Percentiles rank a stretch among this genome's conserved stretches.
Conservation (phyloP, 441 rosid genomes). For the Erysimum cheiri region DNA sequence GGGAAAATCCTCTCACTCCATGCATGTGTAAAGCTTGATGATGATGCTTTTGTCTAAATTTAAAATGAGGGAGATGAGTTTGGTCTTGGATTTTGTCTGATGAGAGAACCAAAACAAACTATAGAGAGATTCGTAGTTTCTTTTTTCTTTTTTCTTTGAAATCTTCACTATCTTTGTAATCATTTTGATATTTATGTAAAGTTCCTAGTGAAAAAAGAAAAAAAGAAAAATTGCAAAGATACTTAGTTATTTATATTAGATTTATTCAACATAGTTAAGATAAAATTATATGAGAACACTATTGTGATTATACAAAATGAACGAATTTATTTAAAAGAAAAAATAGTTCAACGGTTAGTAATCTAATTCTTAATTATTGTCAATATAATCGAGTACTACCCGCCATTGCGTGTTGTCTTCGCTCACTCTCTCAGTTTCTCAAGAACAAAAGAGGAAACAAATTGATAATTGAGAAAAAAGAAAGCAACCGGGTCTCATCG, state of each 20-base stretch:
- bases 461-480: not conserved
- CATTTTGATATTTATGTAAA: constrained; percentile 47
- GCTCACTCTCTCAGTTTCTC: constrained; percentile 8
- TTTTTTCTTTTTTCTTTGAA: not conserved
- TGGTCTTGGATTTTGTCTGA: constrained; percentile 39
- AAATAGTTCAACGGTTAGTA: constrained; percentile 15
- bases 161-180: constrained; percentile 35
- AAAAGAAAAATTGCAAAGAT: not conserved
- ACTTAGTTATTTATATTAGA: no score
- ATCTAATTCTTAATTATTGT: not conserved
- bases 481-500: not conserved
- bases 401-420: not conserved
- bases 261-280: no score
- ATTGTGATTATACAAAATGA: no score
- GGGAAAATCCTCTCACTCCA: constrained; percentile 99
- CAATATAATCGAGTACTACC: not conserved
- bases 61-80: constrained; percentile 29
- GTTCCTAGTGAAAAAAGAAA: constrained; percentile 34
- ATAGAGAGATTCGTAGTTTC: constrained; percentile 38
- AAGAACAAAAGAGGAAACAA: constrained; percentile 25
- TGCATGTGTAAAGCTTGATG: constrained; percentile 97
- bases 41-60: constrained; percentile 7
- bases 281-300: no score
- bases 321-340: no score
- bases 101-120: constrained; percentile 32